Conservation (phyloP, 352 stramenopile genomes). For the Plasmopara viticola region DNA sequence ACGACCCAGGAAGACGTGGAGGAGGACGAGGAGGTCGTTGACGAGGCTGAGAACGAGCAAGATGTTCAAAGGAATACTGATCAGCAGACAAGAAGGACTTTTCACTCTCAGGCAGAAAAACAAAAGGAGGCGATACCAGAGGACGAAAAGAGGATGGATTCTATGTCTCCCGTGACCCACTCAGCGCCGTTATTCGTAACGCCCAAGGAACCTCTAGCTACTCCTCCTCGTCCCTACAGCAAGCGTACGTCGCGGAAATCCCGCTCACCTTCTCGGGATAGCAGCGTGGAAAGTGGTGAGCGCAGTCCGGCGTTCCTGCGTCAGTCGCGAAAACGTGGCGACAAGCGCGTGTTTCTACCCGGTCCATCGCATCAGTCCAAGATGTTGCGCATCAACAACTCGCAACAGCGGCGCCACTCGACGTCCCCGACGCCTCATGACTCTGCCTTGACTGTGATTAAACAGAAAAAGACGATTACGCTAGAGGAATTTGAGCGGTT, state of each 20-base stretch:
- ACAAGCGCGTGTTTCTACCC: constrained; percentile 41
- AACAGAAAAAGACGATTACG: constrained; percentile 72
- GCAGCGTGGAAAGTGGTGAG: constrained; percentile 19
- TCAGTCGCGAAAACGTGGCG: constrained; percentile 31
- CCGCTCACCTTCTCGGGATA: constrained; percentile 26
- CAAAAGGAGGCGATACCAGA: constrained; percentile 14
- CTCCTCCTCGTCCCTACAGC: constrained; percentile 8
- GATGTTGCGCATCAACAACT: constrained; percentile 30
- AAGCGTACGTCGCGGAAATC: constrained; percentile 13
- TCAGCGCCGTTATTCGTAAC: constrained; percentile 13
- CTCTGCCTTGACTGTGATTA: constrained; percentile 54
- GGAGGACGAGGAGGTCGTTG: constrained; percentile 13
- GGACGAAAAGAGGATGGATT: constrained; percentile 20
- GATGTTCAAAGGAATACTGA: constrained; percentile 12
- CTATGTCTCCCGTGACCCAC: constrained; percentile 12
- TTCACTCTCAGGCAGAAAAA: constrained; percentile 12
- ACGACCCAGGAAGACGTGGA: constrained; percentile 25
- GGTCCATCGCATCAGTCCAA: constrained; percentile 42
- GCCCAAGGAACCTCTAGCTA: constrained; percentile 13
- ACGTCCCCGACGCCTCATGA: constrained; percentile 34
- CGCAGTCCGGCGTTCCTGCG: constrained; percentile 26
- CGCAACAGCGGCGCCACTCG: constrained; percentile 24
- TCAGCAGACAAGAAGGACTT: constrained; percentile 3
- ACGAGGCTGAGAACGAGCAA: constrained; percentile 7
- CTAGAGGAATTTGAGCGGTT: constrained; percentile 72